phyloP scores from a whole-genome alignment of 2,329 filamentous ascomycete species.

The Claviceps sp. region DNA sequence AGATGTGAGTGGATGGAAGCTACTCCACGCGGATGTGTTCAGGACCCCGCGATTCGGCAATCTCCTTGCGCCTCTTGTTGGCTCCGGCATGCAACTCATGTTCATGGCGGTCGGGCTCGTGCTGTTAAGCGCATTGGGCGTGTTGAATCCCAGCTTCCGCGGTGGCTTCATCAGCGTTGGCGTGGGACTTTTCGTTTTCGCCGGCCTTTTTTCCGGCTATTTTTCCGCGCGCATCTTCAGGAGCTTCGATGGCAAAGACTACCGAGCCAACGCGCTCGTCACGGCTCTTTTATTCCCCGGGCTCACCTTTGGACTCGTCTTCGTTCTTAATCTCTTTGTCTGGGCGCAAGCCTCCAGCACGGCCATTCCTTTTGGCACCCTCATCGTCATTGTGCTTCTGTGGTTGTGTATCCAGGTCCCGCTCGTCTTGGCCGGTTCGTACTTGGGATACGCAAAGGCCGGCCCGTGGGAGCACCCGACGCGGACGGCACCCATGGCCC shows the following conservation, averaged over 20 bases:
- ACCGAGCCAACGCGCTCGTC: slow-evolving; percentile 62
- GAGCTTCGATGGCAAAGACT: slow-evolving; percentile 65
- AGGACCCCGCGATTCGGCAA: slow-evolving; percentile 56
- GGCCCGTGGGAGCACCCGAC: slow-evolving; percentile 70
- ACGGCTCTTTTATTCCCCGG: slow-evolving; percentile 72
- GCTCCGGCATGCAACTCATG: slow-evolving; percentile 75
- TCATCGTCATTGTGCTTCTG: slow-evolving; percentile 57
- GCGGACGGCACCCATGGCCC: slow-evolving; percentile 56
- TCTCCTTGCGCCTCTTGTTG: slow-evolving; percentile 66
- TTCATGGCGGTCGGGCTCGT: slow-evolving; percentile 68
- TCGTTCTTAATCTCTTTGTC: slow-evolving; percentile 76
- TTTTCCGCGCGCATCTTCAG: slow-evolving; percentile 74
- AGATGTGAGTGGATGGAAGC: slow-evolving; percentile 77
- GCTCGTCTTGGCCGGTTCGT: slow-evolving; percentile 68
- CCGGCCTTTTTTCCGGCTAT: slow-evolving; percentile 74
- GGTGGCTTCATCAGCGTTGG: slow-evolving; percentile 80
- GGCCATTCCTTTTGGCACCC: slow-evolving; percentile 69
- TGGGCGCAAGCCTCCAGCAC: slow-evolving; percentile 85
- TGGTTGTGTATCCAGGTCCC: slow-evolving; percentile 82
- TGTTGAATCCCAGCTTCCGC: slow-evolving; percentile 79
- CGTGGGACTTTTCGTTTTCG: slow-evolving; percentile 69
- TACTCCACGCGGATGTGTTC: slow-evolving; percentile 81
- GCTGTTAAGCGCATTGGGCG: slow-evolving; percentile 57
- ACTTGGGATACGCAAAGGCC: slow-evolving; percentile 57
- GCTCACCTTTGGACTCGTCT: slow-evolving; percentile 58